These are phyloP conservation scores for Penicillium occitanis DNA, from an alignment of 2,329 filamentous ascomycete species.

Conservation along the genomic window DNA sequence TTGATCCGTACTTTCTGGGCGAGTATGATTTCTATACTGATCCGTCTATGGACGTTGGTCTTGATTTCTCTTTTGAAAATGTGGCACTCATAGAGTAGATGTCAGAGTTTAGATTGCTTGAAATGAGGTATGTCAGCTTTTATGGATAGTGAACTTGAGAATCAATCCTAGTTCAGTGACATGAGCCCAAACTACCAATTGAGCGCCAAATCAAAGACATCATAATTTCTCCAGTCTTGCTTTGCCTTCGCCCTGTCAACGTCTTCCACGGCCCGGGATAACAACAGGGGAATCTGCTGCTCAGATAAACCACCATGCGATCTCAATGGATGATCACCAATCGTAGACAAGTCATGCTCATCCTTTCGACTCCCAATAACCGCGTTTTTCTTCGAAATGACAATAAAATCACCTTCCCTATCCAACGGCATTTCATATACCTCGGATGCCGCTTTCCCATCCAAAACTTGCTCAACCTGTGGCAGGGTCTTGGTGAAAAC, in stretches of 20 bases:
- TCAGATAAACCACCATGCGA: slow-evolving; percentile 47
- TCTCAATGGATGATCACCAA: slow-evolving; percentile 37
- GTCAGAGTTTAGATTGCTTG: not conserved
- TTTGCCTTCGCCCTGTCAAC: slow-evolving; percentile 18
- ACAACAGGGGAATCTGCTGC: slow-evolving; percentile 40
- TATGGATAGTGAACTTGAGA: not conserved
- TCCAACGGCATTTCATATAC: slow-evolving; percentile 42
- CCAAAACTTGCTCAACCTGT: slow-evolving; percentile 36
- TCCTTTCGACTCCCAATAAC: slow-evolving; percentile 39
- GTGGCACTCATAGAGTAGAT: not conserved
- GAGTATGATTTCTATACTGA: slow-evolving; percentile 12
- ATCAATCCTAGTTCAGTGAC: not conserved
- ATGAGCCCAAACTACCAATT: slow-evolving; percentile 26
- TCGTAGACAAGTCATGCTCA: slow-evolving; percentile 38
- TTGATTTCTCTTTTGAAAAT: not conserved
- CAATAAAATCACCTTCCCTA: slow-evolving; percentile 44
- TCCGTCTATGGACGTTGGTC: not conserved
- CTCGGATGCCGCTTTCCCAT: slow-evolving; percentile 33
- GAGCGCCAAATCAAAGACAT: slow-evolving; percentile 41
- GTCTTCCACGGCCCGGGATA: slow-evolving; percentile 29
- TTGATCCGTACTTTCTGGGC: slow-evolving; percentile 11
- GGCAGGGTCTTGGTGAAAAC: slow-evolving; percentile 30
- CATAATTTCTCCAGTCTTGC: slow-evolving; percentile 39
- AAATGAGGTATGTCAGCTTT: not conserved
- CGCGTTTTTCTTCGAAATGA: slow-evolving; percentile 38